Percentiles rank a stretch among this genome's conserved stretches.
Evolutionary conservation across 1,139 yeast genomes (phyloP).

Genomic region (Suhomyces taliae): DNA sequence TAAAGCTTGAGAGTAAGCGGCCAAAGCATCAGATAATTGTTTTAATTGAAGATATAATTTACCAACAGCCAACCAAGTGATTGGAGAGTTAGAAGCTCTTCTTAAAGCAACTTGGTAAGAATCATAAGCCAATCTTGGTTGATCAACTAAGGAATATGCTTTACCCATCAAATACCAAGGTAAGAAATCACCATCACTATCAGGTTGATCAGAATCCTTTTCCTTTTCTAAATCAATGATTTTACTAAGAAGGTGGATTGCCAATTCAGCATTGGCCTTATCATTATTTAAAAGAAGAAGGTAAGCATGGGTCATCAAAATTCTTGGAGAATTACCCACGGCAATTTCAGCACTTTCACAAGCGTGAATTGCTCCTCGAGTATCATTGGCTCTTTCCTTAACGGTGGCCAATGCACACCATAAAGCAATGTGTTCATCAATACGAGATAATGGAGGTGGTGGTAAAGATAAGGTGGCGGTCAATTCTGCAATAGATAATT

Average conservation of each 20-base stretch:
- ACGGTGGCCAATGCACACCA: slow-evolving; percentile 56
- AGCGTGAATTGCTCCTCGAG: slow-evolving; percentile 47
- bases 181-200: slow-evolving; percentile 46
- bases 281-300: slow-evolving; percentile 34
- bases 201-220: slow-evolving; percentile 16
- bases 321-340: slow-evolving; percentile 45
- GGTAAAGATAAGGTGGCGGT: slow-evolving; percentile 50
- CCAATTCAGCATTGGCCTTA: slow-evolving; percentile 28
- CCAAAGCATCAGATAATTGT: slow-evolving; percentile 64
- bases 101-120: slow-evolving; percentile 58
- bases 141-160: slow-evolving; percentile 47
- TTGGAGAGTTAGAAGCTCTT: slow-evolving; percentile 53
- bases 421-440: slow-evolving; percentile 47
- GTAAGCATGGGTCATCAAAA: slow-evolving; percentile 49
- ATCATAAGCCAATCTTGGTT: slow-evolving; percentile 56
- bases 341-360: slow-evolving; percentile 49
- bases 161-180: slow-evolving; percentile 61
- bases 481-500: slow-evolving; percentile 47
- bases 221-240: slow-evolving; percentile 32
- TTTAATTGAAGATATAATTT: slow-evolving; percentile 56
- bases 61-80: slow-evolving; percentile 69
- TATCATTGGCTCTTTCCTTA: slow-evolving; percentile 49
- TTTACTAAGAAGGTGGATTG: slow-evolving; percentile 37
- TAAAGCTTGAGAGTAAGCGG: slow-evolving; percentile 67
- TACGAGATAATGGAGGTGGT: slow-evolving; percentile 46